A percentile compares a stretch with the other conserved stretches of the same genome.
Conservation (phyloP, 2,329 filamentous ascomycete genomes). For the Coniochaeta sp. region DNA sequence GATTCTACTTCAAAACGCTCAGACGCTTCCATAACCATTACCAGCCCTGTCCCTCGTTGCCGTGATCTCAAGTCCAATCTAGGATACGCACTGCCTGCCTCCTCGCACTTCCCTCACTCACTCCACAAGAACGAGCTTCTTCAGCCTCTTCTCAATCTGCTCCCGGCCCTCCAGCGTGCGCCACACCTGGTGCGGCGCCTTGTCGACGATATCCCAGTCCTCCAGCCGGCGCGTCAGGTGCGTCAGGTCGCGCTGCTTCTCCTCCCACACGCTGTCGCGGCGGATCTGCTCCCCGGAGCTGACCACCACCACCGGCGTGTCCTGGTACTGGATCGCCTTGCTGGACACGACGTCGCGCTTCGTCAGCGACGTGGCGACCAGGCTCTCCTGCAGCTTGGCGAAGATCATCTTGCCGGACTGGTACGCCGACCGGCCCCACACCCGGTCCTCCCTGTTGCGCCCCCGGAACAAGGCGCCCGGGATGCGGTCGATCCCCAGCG, state of each 20-base stretch:
- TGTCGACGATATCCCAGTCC: conserved; percentile 79
- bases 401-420: conserved; percentile 81
- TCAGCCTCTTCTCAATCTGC: conserved; percentile 72
- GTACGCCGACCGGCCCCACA: conserved; percentile 73
- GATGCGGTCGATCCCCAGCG: conserved; percentile 76
- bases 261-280: conserved; percentile 65
- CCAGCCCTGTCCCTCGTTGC: neutral
- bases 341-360: conserved; percentile 76
- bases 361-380: conserved; percentile 79
- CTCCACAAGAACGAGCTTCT: conserved; percentile 38
- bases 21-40: neutral
- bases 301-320: conserved; percentile 71
- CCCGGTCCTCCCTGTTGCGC: conserved; percentile 71
- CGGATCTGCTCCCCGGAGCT: conserved; percentile 71
- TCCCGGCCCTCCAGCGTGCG: conserved; percentile 61
- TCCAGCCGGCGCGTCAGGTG: conserved; percentile 71
- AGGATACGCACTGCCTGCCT: neutral
- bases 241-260: conserved; percentile 78
- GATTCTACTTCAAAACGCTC: no score
- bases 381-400: conserved; percentile 83
- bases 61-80: neutral
- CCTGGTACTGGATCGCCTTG: conserved; percentile 67
- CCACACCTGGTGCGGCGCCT: conserved; percentile 86
- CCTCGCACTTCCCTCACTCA: no score
- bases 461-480: conserved; percentile 76